These are phyloP conservation scores for Volvariella volvacea DNA, from an alignment of 1,284 basidiomycete species.

Conservation along the genomic window DNA sequence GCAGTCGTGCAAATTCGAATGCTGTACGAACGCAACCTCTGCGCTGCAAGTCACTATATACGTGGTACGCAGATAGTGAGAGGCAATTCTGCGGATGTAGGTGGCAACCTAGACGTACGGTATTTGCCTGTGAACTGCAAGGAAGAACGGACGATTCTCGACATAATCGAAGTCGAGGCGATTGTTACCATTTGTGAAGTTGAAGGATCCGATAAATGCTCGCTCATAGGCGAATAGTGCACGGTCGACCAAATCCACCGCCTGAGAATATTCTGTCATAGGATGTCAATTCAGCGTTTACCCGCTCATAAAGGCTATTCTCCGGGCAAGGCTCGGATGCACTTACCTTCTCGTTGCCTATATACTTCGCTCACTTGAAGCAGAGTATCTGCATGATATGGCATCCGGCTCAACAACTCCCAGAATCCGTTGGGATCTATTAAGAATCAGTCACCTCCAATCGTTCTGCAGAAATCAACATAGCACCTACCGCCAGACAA, in stretches of 20 bases:
- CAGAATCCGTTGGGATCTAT: constrained; percentile 66
- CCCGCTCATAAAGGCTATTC: background rate
- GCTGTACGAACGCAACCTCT: constrained; percentile 83
- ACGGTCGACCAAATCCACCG: constrained; percentile 80
- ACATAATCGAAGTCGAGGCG: constrained; percentile 83
- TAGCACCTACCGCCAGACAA: constrained; percentile 63
- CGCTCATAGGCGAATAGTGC: constrained; percentile 88
- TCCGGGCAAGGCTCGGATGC: background rate
- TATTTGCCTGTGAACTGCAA: constrained; percentile 74
- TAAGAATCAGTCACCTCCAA: background rate
- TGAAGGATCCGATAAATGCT: constrained; percentile 79
- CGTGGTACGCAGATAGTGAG: background rate
- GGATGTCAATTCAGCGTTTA: background rate
- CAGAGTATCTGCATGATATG: constrained; percentile 89
- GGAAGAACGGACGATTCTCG: constrained; percentile 82
- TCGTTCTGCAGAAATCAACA: background rate
- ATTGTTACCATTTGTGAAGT: constrained; percentile 70
- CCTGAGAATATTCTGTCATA: constrained; percentile 66
- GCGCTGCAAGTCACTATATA: constrained; percentile 65
- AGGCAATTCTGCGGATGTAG: constrained; percentile 2
- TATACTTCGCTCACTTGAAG: constrained; percentile 83
- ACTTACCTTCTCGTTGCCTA: constrained; percentile 74
- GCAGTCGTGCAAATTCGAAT: constrained; percentile 81
- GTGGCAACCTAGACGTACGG: constrained; percentile 38
- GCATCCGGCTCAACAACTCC: constrained; percentile 47